Evolutionary conservation across 305 asterid species (phyloP), one percentile per base, ranked within the genome.

Genomic region (Solanum hybrid): DNA sequence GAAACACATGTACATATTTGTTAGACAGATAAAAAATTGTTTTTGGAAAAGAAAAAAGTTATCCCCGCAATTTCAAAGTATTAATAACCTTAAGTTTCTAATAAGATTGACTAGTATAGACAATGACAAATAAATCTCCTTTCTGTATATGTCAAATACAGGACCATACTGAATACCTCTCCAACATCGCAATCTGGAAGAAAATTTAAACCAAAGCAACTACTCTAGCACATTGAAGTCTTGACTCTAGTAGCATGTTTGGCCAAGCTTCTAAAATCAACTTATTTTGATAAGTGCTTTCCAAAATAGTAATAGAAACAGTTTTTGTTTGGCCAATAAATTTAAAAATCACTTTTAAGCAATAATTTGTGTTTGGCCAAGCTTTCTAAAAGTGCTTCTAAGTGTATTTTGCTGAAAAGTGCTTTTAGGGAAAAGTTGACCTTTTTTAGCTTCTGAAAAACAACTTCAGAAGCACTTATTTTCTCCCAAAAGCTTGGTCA

Each of bases 111-210:
- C 36, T 45, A 83, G 87, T 41, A 83, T 17, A 27, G 73, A 83
- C 32, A 82, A 41, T 41, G 72, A 83, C 87, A 83, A 41, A 65
- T 65, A 68, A 26, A 26, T 83, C 73, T 24, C 68, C 73, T 27
- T 39, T 82, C n/a, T 26, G 73, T 83, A 27, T 68, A 83, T 83
- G 72, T 45, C 27, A 83, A 83, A 83, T 45, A 83, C 87, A 83
- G 73, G 70, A 45, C 73, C 70, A 15, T 82, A 41, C 70, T 24
- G 37, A 39, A 39, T 41, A 82, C 34, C 5, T 15, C 70, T 70
- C 87, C 87, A 83, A 41, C 73, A 83, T 83, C n/a, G 15, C 36
- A 5, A 82, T 83, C 87, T 41, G 73, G 73, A 83, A 83, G 87
- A 36, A 83, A 41, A 45, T 83, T 82, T 81, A 15, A 26, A 45